Percentiles rank a stretch among this genome's conserved stretches.
These are phyloP conservation scores for Arthrobotrys megalospora DNA, from an alignment of 2,329 filamentous ascomycete genomes.

Conservation along the genomic window DNA sequence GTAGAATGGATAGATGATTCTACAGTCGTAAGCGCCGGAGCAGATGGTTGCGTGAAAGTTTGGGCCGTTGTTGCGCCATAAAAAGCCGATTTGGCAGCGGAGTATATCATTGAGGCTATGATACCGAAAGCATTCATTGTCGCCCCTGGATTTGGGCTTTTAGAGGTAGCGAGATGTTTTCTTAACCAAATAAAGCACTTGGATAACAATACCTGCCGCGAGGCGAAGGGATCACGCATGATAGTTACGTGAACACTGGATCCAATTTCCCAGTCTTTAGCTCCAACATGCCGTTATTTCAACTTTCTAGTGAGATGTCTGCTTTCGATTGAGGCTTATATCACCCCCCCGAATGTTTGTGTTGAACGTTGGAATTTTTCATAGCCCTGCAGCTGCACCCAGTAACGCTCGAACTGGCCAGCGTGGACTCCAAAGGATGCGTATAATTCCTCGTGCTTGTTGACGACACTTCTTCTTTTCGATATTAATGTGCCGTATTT, in stretches of 20 bases:
- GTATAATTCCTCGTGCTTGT: background rate
- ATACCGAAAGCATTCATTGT: background rate
- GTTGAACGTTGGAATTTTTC: background rate
- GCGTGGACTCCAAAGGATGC: conserved; percentile 16
- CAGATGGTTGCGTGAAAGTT: conserved; percentile 90
- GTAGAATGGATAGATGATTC: conserved; percentile 81
- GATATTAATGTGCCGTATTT: background rate
- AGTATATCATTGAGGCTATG: background rate
- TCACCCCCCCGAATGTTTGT: background rate
- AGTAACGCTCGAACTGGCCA: background rate
- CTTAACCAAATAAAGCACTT: conserved; percentile 2
- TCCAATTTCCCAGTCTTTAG: background rate
- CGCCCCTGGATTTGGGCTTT: background rate
- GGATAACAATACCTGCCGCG: background rate
- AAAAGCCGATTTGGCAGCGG: background rate
- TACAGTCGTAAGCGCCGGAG: conserved; percentile 83
- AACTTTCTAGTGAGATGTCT: too few relatives aligned
- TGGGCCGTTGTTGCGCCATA: conserved; percentile 72
- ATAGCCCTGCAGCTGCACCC: background rate
- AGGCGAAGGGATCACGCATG: background rate
- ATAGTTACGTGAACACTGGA: background rate
- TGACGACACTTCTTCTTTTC: background rate
- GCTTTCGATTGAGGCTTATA: background rate
- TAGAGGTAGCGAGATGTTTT: background rate
- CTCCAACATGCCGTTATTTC: background rate